Evolutionary conservation across 352 stramenopile species (phyloP), one percentile per base, ranked within the genome.

Genomic region (Globisporangium abappressorium): DNA sequence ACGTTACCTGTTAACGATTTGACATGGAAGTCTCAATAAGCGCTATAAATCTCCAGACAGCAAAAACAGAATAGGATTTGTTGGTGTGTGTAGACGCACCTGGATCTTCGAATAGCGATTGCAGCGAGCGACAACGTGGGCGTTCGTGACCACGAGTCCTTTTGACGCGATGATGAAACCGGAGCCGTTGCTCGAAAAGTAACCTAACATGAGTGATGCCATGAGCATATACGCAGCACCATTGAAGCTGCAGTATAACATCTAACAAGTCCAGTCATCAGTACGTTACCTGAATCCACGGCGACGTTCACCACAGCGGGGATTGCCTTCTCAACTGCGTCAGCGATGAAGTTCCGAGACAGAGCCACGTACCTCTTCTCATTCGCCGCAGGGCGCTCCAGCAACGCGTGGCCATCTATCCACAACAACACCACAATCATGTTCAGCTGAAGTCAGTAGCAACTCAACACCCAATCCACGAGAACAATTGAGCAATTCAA

Each of bases 111-210:
- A 93, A 60, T 91, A 92, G 30, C 81, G 81, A 71, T 93, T 91
- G 76, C 82, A 90, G 38, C 81, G 78, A 28, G 86, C 86, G 24
- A 98, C 82, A 5, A 98, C 94, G 64, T 98, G 94, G 1, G 92
- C 92, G 63, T 98, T 98, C 33, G 94, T 98, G 49, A 98, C 89
- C 26, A 98, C 86, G 24, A 97, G 73, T 5, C 93, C 94, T 54
- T 95, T 84, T 11, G 72, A 70, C 8, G 81, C 80, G 22, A 98
- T 95, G 64, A 98, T 92, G 57, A 98, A 98, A n/a, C 94, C 94
- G 36, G 87, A 97, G 3, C 93, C 93, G 70, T 93, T 93, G 64
- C 81, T 93, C n/a, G 74, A 80, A 47, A 85, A 70, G 49, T 91
- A 90, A 9, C 84, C 82, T 90, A 28, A 28, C 9, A 15, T 8